Percentiles rank a stretch among this genome's conserved stretches.
These are phyloP conservation scores for Adansonia digitata DNA, from an alignment of 345 rosid genomes.

Conservation along the genomic window DNA sequence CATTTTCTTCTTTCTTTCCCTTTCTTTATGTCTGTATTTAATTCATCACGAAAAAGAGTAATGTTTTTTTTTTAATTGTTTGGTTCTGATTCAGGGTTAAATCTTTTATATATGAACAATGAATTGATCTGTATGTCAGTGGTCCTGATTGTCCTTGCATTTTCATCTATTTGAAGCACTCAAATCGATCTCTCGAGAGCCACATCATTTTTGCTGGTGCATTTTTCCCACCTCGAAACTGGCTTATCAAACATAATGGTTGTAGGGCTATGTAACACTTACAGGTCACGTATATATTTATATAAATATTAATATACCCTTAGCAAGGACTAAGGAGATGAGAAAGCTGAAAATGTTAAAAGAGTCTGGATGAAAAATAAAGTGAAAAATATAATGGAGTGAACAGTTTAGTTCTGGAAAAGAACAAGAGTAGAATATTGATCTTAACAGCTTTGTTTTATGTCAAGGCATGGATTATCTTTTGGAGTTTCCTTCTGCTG, in stretches of 20 bases:
- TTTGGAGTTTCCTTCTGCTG: no score
- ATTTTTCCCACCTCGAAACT: background rate
- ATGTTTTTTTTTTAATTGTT: background rate
- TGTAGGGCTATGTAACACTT: background rate
- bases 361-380: background rate
- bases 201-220: constrained; percentile 2
- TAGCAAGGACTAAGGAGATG: background rate
- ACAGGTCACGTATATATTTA: background rate
- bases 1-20: background rate
- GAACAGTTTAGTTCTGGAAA: no score
- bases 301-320: background rate
- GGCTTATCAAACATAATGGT: background rate
- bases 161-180: background rate
- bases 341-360: background rate
- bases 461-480: background rate
- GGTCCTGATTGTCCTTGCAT: constrained; percentile 1
- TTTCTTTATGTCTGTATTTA: background rate
- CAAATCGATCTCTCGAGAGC: background rate
- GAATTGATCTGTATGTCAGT: background rate
- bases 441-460: background rate
- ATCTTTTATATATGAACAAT: background rate
- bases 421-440: no score
- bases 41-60: background rate
- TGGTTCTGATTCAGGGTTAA: background rate
- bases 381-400: no score